Conservation (phyloP, 164 flowering plant species). For the Vitis cinerea region DNA sequence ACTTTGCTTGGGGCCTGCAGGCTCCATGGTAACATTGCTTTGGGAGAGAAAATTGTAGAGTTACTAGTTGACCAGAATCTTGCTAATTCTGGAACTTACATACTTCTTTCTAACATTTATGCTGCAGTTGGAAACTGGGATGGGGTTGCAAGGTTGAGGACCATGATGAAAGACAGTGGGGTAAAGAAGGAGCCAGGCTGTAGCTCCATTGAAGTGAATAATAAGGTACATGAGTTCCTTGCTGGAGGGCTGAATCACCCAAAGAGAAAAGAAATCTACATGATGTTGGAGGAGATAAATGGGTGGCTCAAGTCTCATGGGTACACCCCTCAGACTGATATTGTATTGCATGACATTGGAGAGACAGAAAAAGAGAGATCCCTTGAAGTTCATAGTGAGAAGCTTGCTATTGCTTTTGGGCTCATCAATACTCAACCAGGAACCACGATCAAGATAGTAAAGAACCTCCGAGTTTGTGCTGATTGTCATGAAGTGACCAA, state of each 20-base stretch:
- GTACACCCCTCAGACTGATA: constrained; percentile 50
- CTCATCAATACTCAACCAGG: constrained; percentile 70
- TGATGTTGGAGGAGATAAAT: constrained; percentile 58
- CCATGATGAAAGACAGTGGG: constrained; percentile 61
- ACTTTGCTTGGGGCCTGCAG: constrained; percentile 68
- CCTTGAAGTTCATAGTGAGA: constrained; percentile 75
- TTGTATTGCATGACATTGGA: constrained; percentile 58
- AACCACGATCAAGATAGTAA: constrained; percentile 59
- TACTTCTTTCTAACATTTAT: constrained; percentile 76
- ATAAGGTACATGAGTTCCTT: constrained; percentile 63
- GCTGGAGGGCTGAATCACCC: constrained; percentile 75
- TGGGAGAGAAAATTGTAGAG: constrained; percentile 64
- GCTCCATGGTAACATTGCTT: constrained; percentile 44
- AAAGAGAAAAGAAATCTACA: constrained; percentile 56
- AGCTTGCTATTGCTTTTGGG: constrained; percentile 74
- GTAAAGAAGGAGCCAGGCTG: constrained; percentile 75
- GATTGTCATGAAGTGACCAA: constrained; percentile 70
- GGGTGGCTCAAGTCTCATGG: constrained; percentile 49
- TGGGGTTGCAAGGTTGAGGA: constrained; percentile 61
- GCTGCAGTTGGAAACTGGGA: constrained; percentile 69
- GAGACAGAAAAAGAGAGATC: constrained; percentile 50
- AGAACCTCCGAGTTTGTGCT: constrained; percentile 69
- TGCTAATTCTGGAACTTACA: constrained; percentile 67
- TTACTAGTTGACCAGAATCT: constrained; percentile 38
- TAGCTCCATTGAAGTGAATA: constrained; percentile 67